These are phyloP conservation scores for Aaosphaeria arxii DNA, from an alignment of 2,329 filamentous ascomycete species.

Conservation along the genomic window DNA sequence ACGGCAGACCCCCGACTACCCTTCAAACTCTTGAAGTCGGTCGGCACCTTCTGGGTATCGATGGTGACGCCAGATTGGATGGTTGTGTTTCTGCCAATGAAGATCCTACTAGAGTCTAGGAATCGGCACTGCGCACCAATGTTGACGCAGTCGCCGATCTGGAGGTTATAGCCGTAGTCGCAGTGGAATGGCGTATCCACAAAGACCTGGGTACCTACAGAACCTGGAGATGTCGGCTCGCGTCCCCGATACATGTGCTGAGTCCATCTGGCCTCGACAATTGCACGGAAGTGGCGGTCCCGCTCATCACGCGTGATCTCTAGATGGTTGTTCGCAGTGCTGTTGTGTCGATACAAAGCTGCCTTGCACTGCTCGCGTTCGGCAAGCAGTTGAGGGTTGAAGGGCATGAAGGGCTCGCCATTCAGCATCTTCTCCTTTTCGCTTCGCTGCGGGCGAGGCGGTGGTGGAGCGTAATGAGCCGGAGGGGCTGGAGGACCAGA, in stretches of 20 bases:
- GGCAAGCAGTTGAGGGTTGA: slow-evolving; percentile 71
- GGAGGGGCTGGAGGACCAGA: slow-evolving; percentile 20
- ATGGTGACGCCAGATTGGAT: slow-evolving; percentile 82
- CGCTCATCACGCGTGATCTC: slow-evolving; percentile 65
- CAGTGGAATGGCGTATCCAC: slow-evolving; percentile 89
- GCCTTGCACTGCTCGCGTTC: slow-evolving; percentile 83
- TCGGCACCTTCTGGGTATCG: slow-evolving; percentile 69
- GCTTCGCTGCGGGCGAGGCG: slow-evolving; percentile 44
- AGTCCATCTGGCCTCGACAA: slow-evolving; percentile 60
- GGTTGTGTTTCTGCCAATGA: slow-evolving; percentile 71
- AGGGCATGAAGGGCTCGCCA: slow-evolving; percentile 76
- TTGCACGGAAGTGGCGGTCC: slow-evolving; percentile 67
- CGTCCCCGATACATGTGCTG: slow-evolving; percentile 33
- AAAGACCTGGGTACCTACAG: slow-evolving; percentile 69
- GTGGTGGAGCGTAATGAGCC: slow-evolving; percentile 17
- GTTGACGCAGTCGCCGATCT: slow-evolving; percentile 78
- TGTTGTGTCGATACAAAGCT: slow-evolving; percentile 84
- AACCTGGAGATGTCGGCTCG: slow-evolving; percentile 46
- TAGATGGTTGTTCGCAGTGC: slow-evolving; percentile 70
- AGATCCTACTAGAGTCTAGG: slow-evolving; percentile 80
- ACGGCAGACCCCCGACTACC: slow-evolving; percentile 70
- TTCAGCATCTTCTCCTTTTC: slow-evolving; percentile 91
- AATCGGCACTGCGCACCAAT: slow-evolving; percentile 83
- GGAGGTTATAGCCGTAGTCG: slow-evolving; percentile 94
- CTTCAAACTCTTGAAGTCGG: slow-evolving; percentile 69